Base-by-base conservation (phyloP, 116 monocot genomes). In the Trichopus zeylanicus region DNA sequence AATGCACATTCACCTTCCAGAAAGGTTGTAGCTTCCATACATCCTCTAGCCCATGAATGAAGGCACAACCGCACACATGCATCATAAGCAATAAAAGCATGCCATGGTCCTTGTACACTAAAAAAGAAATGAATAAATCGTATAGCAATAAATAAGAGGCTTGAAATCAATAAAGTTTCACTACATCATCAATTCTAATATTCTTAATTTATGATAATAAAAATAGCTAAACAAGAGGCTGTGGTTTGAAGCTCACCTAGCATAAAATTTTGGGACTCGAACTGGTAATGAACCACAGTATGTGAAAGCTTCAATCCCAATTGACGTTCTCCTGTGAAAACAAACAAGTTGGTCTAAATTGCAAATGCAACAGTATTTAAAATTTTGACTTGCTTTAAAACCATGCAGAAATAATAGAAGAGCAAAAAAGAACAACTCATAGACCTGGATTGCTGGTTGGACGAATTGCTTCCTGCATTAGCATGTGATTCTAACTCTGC, bases 11-110 rank as follows among this genome's bases (percentile, higher is more conserved):
- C 98, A 65, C 88, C 92, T 71, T 99, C 88, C 53, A 99, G 67
- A 73, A 99, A 99, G 56, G 69, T 69, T 1, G 88, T 92, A 64
- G 98, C 98, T 82, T 99, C 98, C 82, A 92, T 88, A 73, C 92
- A 99, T 28, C 88, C 92, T 47, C 71, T 83, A 29, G 98, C 88
- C 92, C 98, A 99, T 51, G 98, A 82, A 83, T 99, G 85, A 60
- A 99, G 82, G 71, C 98, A 99, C 6, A 99, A 71, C 16, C 98
- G 79, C 29, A 92, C 80, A 68, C 98, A 99, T 67, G 98, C 98
- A 82, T 99, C 98, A 70, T 99, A 99, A 27, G 92, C 88, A 76
- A 99, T 72, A 21, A 99, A 80, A 59, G 88, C 81, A 68, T 88
- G 67, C 98, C 98, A 99, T 12, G 80, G 92, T 21, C 98, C 98